Evolutionary conservation across 2,329 filamentous ascomycete species (phyloP).

Genomic region (Aspergillus felis): DNA sequence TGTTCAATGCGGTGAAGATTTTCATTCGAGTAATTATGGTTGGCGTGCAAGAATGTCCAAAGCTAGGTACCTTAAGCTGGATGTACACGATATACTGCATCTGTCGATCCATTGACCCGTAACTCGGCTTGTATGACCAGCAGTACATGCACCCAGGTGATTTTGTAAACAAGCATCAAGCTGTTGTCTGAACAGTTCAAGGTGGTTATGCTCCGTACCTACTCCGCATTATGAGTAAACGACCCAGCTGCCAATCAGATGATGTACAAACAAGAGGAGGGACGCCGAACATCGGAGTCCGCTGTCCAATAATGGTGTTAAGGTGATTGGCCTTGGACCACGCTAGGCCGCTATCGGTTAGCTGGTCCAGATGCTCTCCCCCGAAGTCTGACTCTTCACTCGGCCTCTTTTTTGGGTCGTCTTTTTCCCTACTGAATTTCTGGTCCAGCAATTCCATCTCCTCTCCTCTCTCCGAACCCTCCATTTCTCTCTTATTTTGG

Average conservation of each 20-base stretch:
- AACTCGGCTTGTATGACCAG: too few species aligned
- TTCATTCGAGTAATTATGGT: background rate
- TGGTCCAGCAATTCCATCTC: background rate
- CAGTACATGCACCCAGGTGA: too few species aligned
- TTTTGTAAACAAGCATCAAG: too few species aligned
- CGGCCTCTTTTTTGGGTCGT: background rate
- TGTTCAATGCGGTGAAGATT: background rate
- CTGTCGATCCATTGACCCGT: too few species aligned
- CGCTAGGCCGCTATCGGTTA: background rate
- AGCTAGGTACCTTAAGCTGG: too few species aligned
- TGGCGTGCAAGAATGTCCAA: too few species aligned
- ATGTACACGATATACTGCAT: too few species aligned
- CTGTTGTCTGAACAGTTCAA: background rate
- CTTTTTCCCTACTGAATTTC: background rate
- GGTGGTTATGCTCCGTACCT: background rate
- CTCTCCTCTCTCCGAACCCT: constrained; percentile 8
- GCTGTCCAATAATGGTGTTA: background rate
- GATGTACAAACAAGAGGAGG: background rate
- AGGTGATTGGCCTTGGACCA: background rate
- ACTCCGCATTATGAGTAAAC: background rate
- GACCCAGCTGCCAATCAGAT: background rate
- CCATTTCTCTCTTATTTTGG: constrained; percentile 21
- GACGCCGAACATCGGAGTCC: background rate
- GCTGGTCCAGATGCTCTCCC: background rate
- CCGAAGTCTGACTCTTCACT: background rate